Base-by-base conservation (phyloP, 2,329 filamentous ascomycete species). In the Pezicula rhizophila region DNA sequence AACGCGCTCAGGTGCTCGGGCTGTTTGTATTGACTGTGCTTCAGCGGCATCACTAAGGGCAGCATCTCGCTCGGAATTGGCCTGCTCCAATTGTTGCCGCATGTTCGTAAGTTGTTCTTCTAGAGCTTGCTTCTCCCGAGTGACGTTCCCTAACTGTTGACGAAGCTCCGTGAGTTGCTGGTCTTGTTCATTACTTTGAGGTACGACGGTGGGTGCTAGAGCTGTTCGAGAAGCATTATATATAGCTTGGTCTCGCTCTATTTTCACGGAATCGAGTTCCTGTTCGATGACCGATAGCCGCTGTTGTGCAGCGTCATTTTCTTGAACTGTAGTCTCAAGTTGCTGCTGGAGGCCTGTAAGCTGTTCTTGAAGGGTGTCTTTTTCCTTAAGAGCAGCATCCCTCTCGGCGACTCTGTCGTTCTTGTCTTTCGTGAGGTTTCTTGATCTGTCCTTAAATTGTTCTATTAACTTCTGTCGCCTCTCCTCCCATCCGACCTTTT, bases 121-220 rank as follows among this genome's bases (percentile, higher is more conserved):
- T n/a, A 88, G 73, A 2, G 73, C 73, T 15, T 82, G 74, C 65
- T 88, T 90, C 63, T 93, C 83, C 8, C 80, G 72, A 6, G 71
- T 82, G 46, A 84, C 76, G 2, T 73, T 74, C 39, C 84, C 81
- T 8, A 93, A 76, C 57, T 91, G 80, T 55, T 82, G 78, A 18
- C 69, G 74, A 12, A 73, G 64, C 38, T 70, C 64, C 2, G 64
- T 56, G 7, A 82, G 68, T 52, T 81, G 72, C 52, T 72, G 69
- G 52, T 81, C 73, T 15, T 78, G 61, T 8, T 66, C 56, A 5
- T 73, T 61, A 60, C 77, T 68, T 71, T 85, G 64, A 73, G 77
- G 51, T 75, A 72, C 44, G 71, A 74, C 26, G 66, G 70, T 43
- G 72, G 69, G 54, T 61, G 71, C 15, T 60, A 60, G 44, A 68